Evolutionary conservation across 768 basidiomycete species (phyloP), one percentile per base, ranked within the genome.

Genomic region (Leucocoprinus leucothites): DNA sequence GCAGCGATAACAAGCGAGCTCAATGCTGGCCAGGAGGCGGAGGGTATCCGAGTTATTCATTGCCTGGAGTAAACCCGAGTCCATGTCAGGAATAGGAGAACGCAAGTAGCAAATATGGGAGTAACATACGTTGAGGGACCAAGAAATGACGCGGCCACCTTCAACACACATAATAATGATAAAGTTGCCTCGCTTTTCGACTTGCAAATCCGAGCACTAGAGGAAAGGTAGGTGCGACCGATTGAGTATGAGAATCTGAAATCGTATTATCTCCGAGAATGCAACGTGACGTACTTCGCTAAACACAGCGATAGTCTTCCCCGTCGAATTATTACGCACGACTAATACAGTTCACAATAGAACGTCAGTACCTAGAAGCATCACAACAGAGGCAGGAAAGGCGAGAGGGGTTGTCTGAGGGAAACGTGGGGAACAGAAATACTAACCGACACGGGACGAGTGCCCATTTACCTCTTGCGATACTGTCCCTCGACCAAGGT

Each of bases 111-210:
- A 28, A 57, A 44, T 34, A 35, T 38, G 38, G 14, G 16, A 38
- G 16, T 48, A 35, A 65, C 84, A 53, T 62, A 90, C 90, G 64
- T 92, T 91, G 57, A 92, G 67, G 26, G 91, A 92, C 89, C 90
- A 93, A 13, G 91, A 92, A 28, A 92, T 74, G 38, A 93, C 90
- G 40, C 80, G 82, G 38, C 76, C 66, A 19, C 82, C 84, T 56
- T 92, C 88, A 19, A 93, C 83, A 53, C 86, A 87, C 41, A 87
- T 86, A 51, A 93, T 81, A 24, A 93, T 89, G 19, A 93, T 85
- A 64, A 93, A 93, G 66, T 91, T 92, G 50, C 91, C 91, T 59
- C 91, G 81, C 70, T 89, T 89, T 70, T 93, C 91, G 16, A 89
- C 90, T 72, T 91, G 88, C 35, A 92, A 70, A 65, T 91, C 85